Percentiles rank a stretch among this genome's conserved stretches.
phyloP scores from a whole-genome alignment of 495 filamentous ascomycete species.

The Penicillium bialowiezense region DNA sequence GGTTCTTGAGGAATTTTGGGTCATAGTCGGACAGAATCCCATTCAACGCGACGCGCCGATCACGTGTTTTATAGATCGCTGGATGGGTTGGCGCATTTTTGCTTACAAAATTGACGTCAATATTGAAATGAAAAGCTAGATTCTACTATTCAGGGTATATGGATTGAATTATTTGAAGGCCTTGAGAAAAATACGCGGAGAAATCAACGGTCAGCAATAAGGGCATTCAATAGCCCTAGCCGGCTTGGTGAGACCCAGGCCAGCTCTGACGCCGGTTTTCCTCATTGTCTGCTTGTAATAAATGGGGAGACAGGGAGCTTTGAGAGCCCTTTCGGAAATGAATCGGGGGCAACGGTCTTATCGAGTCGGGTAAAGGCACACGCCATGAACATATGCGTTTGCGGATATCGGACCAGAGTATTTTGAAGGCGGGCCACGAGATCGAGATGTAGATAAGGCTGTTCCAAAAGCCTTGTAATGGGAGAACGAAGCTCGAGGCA shows the following conservation, averaged over 20 bases:
- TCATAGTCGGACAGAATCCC: not conserved
- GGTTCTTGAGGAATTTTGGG: slow-evolving; percentile 10
- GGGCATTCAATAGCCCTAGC: slow-evolving; percentile 9
- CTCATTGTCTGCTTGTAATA: not conserved
- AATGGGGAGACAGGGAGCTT: not conserved
- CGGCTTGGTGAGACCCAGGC: not conserved
- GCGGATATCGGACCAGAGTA: slow-evolving; percentile 14
- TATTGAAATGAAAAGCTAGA: not conserved
- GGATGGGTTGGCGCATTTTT: not conserved
- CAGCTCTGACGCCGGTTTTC: not conserved
- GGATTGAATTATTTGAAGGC: too few species aligned
- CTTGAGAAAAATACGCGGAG: too few species aligned
- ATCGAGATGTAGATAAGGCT: slow-evolving; percentile 74
- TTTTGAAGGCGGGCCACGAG: slow-evolving; percentile 38
- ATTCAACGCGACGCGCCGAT: slow-evolving; percentile 19
- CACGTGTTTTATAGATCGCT: slow-evolving; percentile 12
- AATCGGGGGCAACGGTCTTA: not conserved
- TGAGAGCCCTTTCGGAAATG: not conserved
- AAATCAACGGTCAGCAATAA: too few species aligned
- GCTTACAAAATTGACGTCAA: not conserved
- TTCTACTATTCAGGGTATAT: not conserved
- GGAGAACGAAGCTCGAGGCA: slow-evolving; percentile 70
- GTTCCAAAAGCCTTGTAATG: slow-evolving; percentile 88
- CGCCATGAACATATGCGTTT: slow-evolving; percentile 1
- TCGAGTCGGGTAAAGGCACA: not conserved